Evolutionary conservation across 352 stramenopile genomes (phyloP).

Genomic region (Pythium volutum): DNA sequence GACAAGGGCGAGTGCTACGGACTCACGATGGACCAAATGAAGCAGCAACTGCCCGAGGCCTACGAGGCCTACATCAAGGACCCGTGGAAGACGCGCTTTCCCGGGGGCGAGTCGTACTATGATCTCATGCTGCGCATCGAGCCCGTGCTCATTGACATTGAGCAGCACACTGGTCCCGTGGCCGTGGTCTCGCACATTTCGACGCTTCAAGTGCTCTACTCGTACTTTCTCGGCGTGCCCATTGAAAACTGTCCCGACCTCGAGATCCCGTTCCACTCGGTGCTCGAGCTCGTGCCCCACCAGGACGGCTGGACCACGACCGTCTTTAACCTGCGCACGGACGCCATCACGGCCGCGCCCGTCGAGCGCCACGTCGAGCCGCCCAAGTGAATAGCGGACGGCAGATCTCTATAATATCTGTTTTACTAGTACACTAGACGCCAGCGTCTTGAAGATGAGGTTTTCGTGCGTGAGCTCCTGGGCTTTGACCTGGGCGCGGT

Average conservation of each 20-base stretch:
- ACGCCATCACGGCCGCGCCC: conserved; percentile 15
- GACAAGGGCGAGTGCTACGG: conserved; percentile 87
- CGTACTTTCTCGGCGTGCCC: conserved; percentile 80
- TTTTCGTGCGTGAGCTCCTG: conserved; percentile 44
- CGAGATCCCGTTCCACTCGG: conserved; percentile 84
- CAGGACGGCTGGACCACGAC: conserved; percentile 81
- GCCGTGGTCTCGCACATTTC: conserved; percentile 86
- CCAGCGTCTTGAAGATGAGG: conserved; percentile 43
- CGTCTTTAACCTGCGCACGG: conserved; percentile 74
- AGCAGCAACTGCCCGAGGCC: conserved; percentile 65
- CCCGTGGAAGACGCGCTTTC: conserved; percentile 80
- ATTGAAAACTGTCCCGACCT: conserved; percentile 74
- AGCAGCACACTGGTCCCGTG: conserved; percentile 83
- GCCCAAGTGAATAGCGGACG: conserved; percentile 11
- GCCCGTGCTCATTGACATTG: conserved; percentile 92
- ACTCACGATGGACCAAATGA: conserved; percentile 82
- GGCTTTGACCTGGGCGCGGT: conserved; percentile 40
- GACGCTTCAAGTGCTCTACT: conserved; percentile 84
- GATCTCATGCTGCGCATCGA: conserved; percentile 92
- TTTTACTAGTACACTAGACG: neutral
- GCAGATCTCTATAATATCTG: neutral
- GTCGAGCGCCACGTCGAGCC: conserved; percentile 8
- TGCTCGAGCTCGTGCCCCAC: conserved; percentile 76
- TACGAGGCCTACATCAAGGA: conserved; percentile 66
- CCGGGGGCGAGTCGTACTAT: conserved; percentile 91